Percentiles rank a stretch among this genome's conserved stretches.
These are phyloP conservation scores for Daldinia vernicosa DNA, from an alignment of 495 filamentous ascomycete species.

Conservation along the genomic window DNA sequence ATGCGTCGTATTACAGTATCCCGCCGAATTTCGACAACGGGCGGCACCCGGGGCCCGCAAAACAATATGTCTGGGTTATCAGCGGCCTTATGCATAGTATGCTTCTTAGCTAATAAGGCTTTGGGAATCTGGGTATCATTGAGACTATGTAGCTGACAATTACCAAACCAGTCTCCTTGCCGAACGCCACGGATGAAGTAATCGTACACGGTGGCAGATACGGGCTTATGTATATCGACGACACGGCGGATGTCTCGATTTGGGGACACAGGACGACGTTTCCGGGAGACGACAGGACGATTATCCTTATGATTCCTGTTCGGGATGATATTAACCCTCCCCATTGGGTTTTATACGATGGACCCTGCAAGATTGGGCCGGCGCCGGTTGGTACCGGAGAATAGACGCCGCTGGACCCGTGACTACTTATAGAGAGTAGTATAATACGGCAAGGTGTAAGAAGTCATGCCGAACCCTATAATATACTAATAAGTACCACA, in stretches of 20 bases:
- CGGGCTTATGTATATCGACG: slow-evolving; percentile 60
- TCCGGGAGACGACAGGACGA: slow-evolving; percentile 52
- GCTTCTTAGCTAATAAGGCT: neutral
- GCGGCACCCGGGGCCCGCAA: slow-evolving; percentile 59
- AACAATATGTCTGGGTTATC: slow-evolving; percentile 61
- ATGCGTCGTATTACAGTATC: slow-evolving; percentile 53
- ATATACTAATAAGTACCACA: neutral
- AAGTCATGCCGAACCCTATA: neutral
- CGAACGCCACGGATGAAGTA: slow-evolving; percentile 54
- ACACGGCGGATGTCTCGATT: slow-evolving; percentile 56
- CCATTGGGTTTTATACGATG: slow-evolving; percentile 51
- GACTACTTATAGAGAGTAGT: neutral
- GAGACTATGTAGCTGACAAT: neutral
- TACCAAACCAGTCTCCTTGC: slow-evolving; percentile 53
- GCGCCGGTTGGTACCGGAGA: neutral
- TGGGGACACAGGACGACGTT: slow-evolving; percentile 59
- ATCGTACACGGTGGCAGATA: slow-evolving; percentile 56
- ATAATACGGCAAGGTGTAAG: neutral
- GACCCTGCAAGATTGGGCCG: slow-evolving; percentile 9
- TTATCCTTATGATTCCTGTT: slow-evolving; percentile 54
- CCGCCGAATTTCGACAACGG: slow-evolving; percentile 58
- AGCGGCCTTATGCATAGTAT: slow-evolving; percentile 46
- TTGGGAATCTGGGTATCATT: neutral
- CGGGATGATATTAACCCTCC: slow-evolving; percentile 47
- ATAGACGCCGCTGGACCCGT: neutral